phyloP scores from a whole-genome alignment of 1,139 yeast species.

The Candida pseudocylindracea region DNA sequence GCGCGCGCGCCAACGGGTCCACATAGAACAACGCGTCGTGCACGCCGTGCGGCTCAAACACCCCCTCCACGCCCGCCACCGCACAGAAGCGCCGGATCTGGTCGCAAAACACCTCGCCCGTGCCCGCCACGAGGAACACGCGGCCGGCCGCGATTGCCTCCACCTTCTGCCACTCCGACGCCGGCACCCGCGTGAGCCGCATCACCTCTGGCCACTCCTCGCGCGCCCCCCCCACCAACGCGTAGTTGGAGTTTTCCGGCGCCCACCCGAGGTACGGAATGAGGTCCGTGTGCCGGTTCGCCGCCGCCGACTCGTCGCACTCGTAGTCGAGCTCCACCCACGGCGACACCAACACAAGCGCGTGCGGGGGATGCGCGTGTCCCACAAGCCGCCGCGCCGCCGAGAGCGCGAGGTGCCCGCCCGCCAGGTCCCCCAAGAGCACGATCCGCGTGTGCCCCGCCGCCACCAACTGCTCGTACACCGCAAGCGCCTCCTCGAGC shows the following conservation, averaged over 20 bases:
- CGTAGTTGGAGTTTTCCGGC: not conserved
- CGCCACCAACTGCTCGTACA: not conserved
- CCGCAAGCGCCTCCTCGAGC: not conserved
- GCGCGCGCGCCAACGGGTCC: conserved; percentile 6
- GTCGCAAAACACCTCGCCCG: conserved; percentile 1
- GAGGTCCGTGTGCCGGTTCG: not conserved
- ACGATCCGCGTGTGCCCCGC: not conserved
- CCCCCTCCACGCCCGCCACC: not conserved
- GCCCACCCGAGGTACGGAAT: not conserved
- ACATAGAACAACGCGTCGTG: conserved; percentile 16
- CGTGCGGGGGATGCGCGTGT: not conserved
- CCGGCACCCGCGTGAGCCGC: not conserved
- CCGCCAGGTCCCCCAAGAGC: conserved; percentile 18
- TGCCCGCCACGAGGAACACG: conserved; percentile 1
- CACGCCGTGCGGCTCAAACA: conserved; percentile 18
- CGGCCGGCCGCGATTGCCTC: not conserved
- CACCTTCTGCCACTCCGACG: conserved; percentile 1
- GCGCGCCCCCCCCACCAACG: not conserved
- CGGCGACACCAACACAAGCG: not conserved
- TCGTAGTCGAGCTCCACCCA: not conserved
- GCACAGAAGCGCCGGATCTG: not conserved
- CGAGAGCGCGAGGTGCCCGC: conserved; percentile 14
- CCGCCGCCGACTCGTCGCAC: not conserved
- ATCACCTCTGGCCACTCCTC: not conserved
- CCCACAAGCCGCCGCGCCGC: conserved; percentile 6